phyloP scores from a whole-genome alignment of 2,329 filamentous ascomycete species.

The Claviceps lovelessii region DNA sequence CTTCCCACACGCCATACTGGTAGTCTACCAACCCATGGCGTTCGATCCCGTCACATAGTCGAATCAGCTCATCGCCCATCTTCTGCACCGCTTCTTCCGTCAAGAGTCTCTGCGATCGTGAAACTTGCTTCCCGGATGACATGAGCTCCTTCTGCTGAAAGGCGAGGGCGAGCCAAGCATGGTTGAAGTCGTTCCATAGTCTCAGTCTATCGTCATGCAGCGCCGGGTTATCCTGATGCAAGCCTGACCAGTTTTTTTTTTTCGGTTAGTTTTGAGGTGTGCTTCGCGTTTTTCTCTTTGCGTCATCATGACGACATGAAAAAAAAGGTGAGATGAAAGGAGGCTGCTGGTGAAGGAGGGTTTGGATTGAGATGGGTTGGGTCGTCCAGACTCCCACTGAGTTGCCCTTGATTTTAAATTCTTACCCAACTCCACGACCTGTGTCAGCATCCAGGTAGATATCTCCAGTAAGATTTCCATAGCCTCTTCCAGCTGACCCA shows the following conservation, averaged over 20 bases:
- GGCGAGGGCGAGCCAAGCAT: constrained; percentile 72
- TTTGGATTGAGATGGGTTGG: too few relatives aligned
- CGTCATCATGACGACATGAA: too few relatives aligned
- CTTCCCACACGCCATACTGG: constrained; percentile 91
- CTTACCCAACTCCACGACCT: constrained; percentile 42
- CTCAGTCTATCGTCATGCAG: constrained; percentile 64
- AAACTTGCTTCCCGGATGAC: constrained; percentile 40
- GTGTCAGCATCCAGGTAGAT: constrained; percentile 41
- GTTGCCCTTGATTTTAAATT: constrained; percentile 2
- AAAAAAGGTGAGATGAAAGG: background rate
- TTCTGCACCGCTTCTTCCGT: constrained; percentile 54
- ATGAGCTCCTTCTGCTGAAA: constrained; percentile 73
- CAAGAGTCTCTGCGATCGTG: constrained; percentile 49
- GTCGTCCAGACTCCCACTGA: background rate
- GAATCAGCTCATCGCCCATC: constrained; percentile 69
- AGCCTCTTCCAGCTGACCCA: constrained; percentile 33
- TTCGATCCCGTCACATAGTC: constrained; percentile 74
- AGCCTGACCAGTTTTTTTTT: constrained; percentile 28
- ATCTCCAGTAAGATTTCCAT: constrained; percentile 38
- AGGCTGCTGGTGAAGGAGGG: background rate
- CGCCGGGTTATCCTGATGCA: constrained; percentile 68
- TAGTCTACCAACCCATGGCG: constrained; percentile 93
- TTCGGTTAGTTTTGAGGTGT: background rate
- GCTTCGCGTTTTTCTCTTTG: background rate
- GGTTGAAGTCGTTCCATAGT: constrained; percentile 89